Evolutionary conservation across 345 rosid genomes (phyloP).

Genomic region (Zanthoxylum bungeanum): DNA sequence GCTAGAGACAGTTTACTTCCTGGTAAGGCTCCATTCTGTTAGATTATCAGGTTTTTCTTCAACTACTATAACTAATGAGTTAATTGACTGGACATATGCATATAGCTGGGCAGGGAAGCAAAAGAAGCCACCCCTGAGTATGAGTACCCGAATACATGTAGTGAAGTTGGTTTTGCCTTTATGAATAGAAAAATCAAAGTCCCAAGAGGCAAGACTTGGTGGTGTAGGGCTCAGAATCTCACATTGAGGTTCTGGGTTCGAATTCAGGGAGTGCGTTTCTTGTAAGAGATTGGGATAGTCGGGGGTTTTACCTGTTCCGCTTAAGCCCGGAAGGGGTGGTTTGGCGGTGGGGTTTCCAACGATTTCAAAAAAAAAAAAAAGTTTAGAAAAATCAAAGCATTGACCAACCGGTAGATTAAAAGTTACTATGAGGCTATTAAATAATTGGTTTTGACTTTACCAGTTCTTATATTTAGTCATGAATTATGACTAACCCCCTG

Average conservation of each 20-base stretch:
- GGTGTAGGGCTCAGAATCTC: too few species aligned
- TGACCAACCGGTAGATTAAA: neutral
- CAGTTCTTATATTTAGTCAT: neutral
- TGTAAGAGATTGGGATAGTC: too few species aligned
- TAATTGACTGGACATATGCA: neutral
- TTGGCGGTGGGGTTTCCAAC: too few species aligned
- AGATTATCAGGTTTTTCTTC: slow-evolving; percentile 10
- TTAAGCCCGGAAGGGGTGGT: too few species aligned
- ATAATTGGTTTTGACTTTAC: too few species aligned
- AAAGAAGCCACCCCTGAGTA: neutral
- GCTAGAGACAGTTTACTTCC: slow-evolving; percentile 80
- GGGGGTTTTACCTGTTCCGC: too few species aligned
- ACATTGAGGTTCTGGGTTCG: too few species aligned
- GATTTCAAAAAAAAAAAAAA: too few species aligned
- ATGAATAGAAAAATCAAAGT: neutral
- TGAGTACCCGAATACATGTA: too few species aligned
- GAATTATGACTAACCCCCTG: neutral
- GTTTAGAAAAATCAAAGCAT: too few species aligned
- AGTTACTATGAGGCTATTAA: neutral
- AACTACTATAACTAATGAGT: slow-evolving; percentile 5
- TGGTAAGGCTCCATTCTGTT: slow-evolving; percentile 37
- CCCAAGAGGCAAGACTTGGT: too few species aligned
- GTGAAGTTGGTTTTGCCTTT: neutral
- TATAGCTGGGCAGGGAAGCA: neutral
- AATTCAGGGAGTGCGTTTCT: too few species aligned